These are phyloP conservation scores for Vanilla planifolia DNA, from an alignment of 106 monocot genomes.

Conservation along the genomic window DNA sequence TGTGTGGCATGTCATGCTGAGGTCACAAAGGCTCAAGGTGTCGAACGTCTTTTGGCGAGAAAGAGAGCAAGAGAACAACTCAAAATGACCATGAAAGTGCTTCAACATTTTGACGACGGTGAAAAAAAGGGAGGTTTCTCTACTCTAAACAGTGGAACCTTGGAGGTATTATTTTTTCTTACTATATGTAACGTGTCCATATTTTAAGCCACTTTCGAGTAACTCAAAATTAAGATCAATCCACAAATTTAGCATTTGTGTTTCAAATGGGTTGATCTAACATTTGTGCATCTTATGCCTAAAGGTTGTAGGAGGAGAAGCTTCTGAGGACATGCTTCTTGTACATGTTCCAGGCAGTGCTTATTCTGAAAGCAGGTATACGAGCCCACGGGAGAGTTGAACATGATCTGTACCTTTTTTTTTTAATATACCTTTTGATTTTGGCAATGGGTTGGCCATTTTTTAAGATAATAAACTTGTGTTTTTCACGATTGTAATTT, in stretches of 20 bases:
- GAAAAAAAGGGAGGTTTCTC: not conserved
- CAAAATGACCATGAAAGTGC: constrained; percentile 39
- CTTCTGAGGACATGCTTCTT: constrained; percentile 31
- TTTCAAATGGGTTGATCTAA: too few relatives aligned
- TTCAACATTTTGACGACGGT: constrained; percentile 6
- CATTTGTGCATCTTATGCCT: not conserved
- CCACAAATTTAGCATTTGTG: too few relatives aligned
- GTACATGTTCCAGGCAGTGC: constrained; percentile 72
- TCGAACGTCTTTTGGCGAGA: constrained; percentile 26
- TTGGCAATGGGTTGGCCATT: too few relatives aligned
- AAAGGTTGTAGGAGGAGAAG: constrained; percentile 6
- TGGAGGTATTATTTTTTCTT: not conserved
- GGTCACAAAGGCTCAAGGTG: constrained; percentile 62
- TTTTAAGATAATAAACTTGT: too few relatives aligned
- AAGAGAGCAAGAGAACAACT: constrained; percentile 59
- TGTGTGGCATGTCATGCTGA: constrained; percentile 95
- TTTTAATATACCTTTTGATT: too few relatives aligned
- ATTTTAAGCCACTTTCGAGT: too few relatives aligned
- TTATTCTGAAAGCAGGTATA: constrained; percentile 47
- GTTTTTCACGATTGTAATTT: too few relatives aligned
- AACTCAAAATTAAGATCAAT: too few relatives aligned
- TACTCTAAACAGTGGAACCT: constrained; percentile 8
- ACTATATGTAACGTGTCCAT: too few relatives aligned
- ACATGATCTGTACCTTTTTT: too few relatives aligned
- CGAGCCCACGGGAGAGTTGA: too few relatives aligned